These are phyloP conservation scores for Cutaneotrichosporon arboriforme DNA, from an alignment of 1,284 basidiomycete genomes.

Conservation along the genomic window DNA sequence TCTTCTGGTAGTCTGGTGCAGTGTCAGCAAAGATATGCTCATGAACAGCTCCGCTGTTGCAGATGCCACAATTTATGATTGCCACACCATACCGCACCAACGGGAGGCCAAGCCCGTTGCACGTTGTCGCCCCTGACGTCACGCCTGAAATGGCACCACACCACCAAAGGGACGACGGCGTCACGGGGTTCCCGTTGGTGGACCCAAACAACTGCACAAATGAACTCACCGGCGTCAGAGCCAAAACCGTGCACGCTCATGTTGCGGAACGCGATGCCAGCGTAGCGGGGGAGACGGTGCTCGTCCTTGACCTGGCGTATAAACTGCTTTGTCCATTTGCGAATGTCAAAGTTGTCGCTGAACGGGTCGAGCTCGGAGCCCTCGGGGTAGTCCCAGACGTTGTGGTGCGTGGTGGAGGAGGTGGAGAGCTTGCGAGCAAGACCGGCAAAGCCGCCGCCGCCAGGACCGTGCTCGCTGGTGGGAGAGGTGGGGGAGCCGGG, in stretches of 20 bases:
- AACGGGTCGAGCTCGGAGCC: conserved; percentile 49
- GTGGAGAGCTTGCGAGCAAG: too few relatives aligned
- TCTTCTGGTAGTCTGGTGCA: conserved; percentile 50
- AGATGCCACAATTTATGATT: too few relatives aligned
- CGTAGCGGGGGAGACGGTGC: conserved; percentile 41
- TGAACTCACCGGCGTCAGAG: conserved; percentile 42
- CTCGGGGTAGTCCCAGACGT: conserved; percentile 34
- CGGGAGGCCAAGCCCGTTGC: too few relatives aligned
- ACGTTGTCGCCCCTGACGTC: too few relatives aligned
- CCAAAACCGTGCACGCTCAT: conserved; percentile 51
- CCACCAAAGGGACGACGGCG: too few relatives aligned
- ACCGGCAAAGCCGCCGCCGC: background rate
- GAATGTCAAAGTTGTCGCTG: conserved; percentile 47
- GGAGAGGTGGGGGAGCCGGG: too few relatives aligned
- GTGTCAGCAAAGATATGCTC: too few relatives aligned
- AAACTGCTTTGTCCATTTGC: conserved; percentile 47
- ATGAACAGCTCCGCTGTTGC: too few relatives aligned
- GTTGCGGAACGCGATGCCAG: conserved; percentile 51
- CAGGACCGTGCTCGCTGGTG: background rate
- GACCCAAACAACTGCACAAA: background rate
- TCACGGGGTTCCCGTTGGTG: too few relatives aligned
- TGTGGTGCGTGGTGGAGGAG: background rate
- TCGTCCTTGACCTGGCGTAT: conserved; percentile 34
- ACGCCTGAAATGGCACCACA: too few relatives aligned
- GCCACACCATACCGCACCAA: too few relatives aligned